Evolutionary conservation across 805 yeast species (phyloP), one percentile per base, ranked within the genome.

Genomic region (Kodamaea kakaduensis): DNA sequence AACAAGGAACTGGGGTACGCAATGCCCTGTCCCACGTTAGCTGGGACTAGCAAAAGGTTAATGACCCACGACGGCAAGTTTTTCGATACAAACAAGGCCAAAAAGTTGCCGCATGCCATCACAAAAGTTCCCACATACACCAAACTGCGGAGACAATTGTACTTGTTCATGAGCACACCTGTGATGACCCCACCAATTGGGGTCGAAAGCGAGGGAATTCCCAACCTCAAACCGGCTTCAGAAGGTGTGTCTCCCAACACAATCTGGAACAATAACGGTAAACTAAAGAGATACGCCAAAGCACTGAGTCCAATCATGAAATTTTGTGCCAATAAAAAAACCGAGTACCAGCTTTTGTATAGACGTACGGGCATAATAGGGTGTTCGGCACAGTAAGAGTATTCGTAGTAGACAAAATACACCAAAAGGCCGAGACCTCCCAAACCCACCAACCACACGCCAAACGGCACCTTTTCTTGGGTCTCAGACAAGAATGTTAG

Each of bases 161-260:
- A 49, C 26, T 46, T 54, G 30, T 63, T 56, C 69, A 66, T 66
- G 34, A 55, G 45, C 24, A 53, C 42, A 0, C 72, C 73, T 1
- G 71, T 57, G 6, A 56, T 47, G 13, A 69, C 37, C 2, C 71
- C 63, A 4, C 73, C 73, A 17, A 66, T 52, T n/a, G 71, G 67
- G 1, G 69, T 66, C 24, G 61, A 59, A 12, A 62, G 34, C 3
- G 72, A 59, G 4, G 71, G 73, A 13, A 64, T 55, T 2, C 64
- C 60, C 25, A 69, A 48, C 34, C 73, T 47, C 13, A 67, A 44
- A 0, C 68, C 37, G 12, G 32, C 26, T 9, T 21, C 12, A 2
- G 37, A 26, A 5, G 37, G 21, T 2, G 21, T 37, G 41, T 68
- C 72, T 3, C 62, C 67, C 10, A 63, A 46, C 2, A 60, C 65